Evolutionary conservation across 495 filamentous ascomycete genomes (phyloP), one percentile per base, ranked within the genome.

Genomic region (Talaromyces wortmannii): DNA sequence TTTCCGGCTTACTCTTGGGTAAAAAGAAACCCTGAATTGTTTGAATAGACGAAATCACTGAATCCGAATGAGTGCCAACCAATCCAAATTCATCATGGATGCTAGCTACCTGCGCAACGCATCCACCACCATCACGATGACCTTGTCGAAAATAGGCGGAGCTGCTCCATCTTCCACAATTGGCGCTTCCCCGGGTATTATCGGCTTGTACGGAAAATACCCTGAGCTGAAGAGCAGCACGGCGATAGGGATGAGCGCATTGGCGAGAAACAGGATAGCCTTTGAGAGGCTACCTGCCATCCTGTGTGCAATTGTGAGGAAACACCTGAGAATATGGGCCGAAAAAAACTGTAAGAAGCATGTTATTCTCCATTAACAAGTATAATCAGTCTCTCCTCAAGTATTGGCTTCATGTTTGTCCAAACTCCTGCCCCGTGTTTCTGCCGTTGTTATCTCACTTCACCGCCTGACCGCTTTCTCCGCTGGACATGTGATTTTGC

Each of bases 111-210:
- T 96, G 65, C 92, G 77, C 61, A 97, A 72, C 33, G 94, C 92
- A 80, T 99, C 94, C 7, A 99, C 82, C 7, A 99, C 94, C 92
- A 99, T 97, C 69, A 99, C 95, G 49, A 99, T 78, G 50, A 97
- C 75, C 61, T 85, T 91, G 61, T 97, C 84, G 68, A 99, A 99
- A 2, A 84, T 78, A 18, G 86, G 78, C 45, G 79, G 71, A 4
- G 76, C 65, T 64, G 79, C 69, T 7, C 69, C 71, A 23, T 71
- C 55, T 13, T 72, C 59, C 54, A 82, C 75, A 66, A 84, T 87
- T 23, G 75, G 75, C 15, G 92, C 91, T 45, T 92, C 73, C 18
- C 94, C 94, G 13, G 91, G 82, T 18, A 97, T 77, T 55, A 97
- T 84, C 4, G 94, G 88, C 62, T 97, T 99, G 70, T 97, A 96